Percentiles rank a stretch among this genome's conserved stretches.
Conservation (phyloP, 805 yeast species). For the Candida vartiovaarae region DNA sequence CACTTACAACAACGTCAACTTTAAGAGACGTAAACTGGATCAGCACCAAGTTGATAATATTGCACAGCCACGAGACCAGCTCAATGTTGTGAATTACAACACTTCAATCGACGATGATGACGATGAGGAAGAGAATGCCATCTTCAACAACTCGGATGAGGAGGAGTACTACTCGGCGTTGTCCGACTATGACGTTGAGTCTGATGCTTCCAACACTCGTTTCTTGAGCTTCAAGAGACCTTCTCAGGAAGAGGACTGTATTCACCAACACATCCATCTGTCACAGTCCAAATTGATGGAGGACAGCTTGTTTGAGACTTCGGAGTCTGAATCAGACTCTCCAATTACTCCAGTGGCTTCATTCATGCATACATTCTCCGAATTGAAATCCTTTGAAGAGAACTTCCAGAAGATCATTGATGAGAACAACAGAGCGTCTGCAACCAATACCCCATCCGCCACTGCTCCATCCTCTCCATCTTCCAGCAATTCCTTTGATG, state of each 20-base stretch:
- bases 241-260: constrained; percentile 10
- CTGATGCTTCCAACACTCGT: constrained; percentile 6
- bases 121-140: constrained; percentile 15
- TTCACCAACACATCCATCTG: constrained; percentile 7
- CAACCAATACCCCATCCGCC: constrained; percentile 1
- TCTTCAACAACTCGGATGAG: constrained; percentile 23
- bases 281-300: constrained; percentile 8
- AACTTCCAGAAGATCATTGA: constrained; percentile 22
- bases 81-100: constrained; percentile 2
- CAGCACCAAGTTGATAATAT: constrained; percentile 1
- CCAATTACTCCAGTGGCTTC: constrained; percentile 9
- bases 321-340: constrained; percentile 13
- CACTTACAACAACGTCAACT: constrained; percentile 22
- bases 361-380: constrained; percentile 12
- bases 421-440: constrained; percentile 13
- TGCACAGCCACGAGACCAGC: background rate
- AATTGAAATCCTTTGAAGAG: constrained; percentile 22
- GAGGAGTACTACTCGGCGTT: constrained; percentile 21
- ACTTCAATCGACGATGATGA: constrained; percentile 7
- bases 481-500: background rate
- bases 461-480: constrained; percentile 3
- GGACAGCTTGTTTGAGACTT: constrained; percentile 13
- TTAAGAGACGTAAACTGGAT: constrained; percentile 20
- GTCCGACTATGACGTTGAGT: constrained; percentile 20
- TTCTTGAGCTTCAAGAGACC: constrained; percentile 11